phyloP scores from a whole-genome alignment of 768 basidiomycete species.

The Suillus variegatus region DNA sequence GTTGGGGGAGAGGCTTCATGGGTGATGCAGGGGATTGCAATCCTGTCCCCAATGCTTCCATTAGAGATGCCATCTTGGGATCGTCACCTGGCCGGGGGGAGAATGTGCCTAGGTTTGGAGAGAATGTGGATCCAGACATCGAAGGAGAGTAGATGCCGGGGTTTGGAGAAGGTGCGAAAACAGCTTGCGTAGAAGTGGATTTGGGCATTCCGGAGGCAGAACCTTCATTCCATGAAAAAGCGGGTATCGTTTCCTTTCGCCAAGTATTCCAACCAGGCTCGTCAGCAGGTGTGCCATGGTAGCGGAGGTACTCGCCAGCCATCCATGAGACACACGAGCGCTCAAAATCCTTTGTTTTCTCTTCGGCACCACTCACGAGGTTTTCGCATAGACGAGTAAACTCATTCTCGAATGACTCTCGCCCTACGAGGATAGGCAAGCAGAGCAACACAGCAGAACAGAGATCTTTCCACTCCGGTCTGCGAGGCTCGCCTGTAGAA shows the following conservation, averaged over 20 bases:
- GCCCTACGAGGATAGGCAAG: constrained; percentile 58
- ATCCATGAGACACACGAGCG: constrained; percentile 62
- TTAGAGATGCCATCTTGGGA: constrained; percentile 41
- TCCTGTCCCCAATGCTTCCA: constrained; percentile 43
- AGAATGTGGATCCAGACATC: constrained; percentile 20
- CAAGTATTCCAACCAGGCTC: constrained; percentile 58
- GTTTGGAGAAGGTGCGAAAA: constrained; percentile 53
- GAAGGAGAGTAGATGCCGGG: constrained; percentile 31
- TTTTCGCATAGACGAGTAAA: constrained; percentile 66
- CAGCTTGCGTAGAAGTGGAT: constrained; percentile 53
- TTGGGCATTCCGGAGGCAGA: constrained; percentile 37
- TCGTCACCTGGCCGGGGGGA: constrained; percentile 54
- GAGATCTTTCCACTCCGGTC: constrained; percentile 57
- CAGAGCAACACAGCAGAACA: constrained; percentile 61
- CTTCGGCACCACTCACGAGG: constrained; percentile 58
- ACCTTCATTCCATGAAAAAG: constrained; percentile 28
- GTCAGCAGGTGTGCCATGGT: constrained; percentile 56
- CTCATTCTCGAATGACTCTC: constrained; percentile 65
- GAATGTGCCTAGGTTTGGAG: constrained; percentile 51
- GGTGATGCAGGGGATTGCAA: constrained; percentile 19
- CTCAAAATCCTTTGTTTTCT: constrained; percentile 37
- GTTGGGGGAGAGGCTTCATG: constrained; percentile 24
- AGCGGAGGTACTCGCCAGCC: constrained; percentile 62
- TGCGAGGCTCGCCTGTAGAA: constrained; percentile 14
- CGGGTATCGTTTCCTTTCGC: constrained; percentile 51